Evolutionary conservation across 345 rosid genomes (phyloP).

Genomic region (Pistacia integerrima): DNA sequence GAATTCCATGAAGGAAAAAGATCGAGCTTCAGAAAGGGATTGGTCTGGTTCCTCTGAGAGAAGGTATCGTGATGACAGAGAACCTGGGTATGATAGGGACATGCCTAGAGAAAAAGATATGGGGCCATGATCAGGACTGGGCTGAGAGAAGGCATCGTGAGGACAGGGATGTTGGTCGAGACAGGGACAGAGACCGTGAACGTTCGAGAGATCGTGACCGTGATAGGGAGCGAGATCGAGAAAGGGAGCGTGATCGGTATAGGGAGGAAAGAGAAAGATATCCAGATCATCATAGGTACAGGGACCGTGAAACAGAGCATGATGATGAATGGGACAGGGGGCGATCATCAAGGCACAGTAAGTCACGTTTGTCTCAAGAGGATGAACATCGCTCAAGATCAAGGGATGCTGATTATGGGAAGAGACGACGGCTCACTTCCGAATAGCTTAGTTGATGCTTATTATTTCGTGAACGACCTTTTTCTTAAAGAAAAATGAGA

Average conservation of each 20-base stretch:
- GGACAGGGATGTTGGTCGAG: slow-evolving; percentile 63
- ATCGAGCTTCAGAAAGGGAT: slow-evolving; percentile 66
- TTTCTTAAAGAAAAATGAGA: not conserved
- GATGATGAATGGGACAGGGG: slow-evolving; percentile 72
- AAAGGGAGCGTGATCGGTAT: slow-evolving; percentile 61
- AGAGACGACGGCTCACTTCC: slow-evolving; percentile 68
- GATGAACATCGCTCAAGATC: slow-evolving; percentile 71
- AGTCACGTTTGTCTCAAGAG: slow-evolving; percentile 58
- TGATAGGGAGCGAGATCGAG: slow-evolving; percentile 58
- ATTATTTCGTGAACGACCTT: not conserved
- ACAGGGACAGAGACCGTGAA: slow-evolving; percentile 64
- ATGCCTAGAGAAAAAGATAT: slow-evolving; percentile 61
- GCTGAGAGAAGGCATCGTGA: slow-evolving; percentile 64
- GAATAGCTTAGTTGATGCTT: slow-evolving; percentile 36
- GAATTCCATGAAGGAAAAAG: slow-evolving; percentile 62
- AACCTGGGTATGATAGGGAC: slow-evolving; percentile 55
- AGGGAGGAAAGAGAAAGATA: slow-evolving; percentile 69
- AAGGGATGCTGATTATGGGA: slow-evolving; percentile 80
- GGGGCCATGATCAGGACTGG: slow-evolving; percentile 61
- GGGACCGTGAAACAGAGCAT: slow-evolving; percentile 60
- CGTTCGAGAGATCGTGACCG: slow-evolving; percentile 63
- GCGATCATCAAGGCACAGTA: slow-evolving; percentile 65
- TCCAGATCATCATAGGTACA: slow-evolving; percentile 56
- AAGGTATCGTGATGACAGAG: slow-evolving; percentile 73
- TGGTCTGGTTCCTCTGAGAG: slow-evolving; percentile 79